These are phyloP conservation scores for Tephrocybe sp. DNA, from an alignment of 768 basidiomycete species.

Conservation along the genomic window DNA sequence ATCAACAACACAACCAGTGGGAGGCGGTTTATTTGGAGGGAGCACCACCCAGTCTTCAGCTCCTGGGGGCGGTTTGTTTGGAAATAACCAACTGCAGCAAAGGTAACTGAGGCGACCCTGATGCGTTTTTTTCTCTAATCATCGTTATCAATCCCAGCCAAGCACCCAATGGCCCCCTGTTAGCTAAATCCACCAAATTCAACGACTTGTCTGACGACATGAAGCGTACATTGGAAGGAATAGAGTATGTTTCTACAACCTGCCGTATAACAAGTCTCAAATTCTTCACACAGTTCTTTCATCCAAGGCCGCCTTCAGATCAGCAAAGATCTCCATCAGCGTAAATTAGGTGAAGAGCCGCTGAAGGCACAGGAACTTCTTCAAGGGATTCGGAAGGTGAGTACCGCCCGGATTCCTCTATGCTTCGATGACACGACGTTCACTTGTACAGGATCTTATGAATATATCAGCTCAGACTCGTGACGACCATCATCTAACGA, in stretches of 20 bases:
- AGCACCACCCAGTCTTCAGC: conserved; percentile 31
- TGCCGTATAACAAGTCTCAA: not conserved
- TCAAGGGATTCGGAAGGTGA: conserved; percentile 65
- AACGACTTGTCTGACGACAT: conserved; percentile 77
- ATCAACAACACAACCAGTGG: conserved; percentile 17
- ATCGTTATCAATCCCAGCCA: conserved; percentile 15
- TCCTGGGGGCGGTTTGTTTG: conserved; percentile 34
- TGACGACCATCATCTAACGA: conserved; percentile 63
- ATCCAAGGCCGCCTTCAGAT: conserved; percentile 82
- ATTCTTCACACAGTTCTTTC: conserved; percentile 43
- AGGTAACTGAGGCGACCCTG: conserved; percentile 19
- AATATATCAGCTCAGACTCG: conserved; percentile 62
- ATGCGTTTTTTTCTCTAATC: not conserved
- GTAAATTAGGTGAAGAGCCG: conserved; percentile 74
- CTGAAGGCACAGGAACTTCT: conserved; percentile 72
- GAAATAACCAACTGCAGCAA: conserved; percentile 28
- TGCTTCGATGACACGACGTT: too few relatives aligned
- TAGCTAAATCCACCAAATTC: conserved; percentile 69
- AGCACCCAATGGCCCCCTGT: conserved; percentile 33
- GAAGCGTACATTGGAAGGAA: conserved; percentile 60
- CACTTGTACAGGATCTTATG: conserved; percentile 60
- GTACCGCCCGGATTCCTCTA: too few relatives aligned
- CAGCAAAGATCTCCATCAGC: conserved; percentile 74
- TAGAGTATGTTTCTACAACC: conserved; percentile 57
- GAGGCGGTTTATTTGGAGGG: conserved; percentile 21